These are phyloP conservation scores for Solanum pimpinellifolium DNA, from an alignment of 257 asterid genomes.

Conservation along the genomic window DNA sequence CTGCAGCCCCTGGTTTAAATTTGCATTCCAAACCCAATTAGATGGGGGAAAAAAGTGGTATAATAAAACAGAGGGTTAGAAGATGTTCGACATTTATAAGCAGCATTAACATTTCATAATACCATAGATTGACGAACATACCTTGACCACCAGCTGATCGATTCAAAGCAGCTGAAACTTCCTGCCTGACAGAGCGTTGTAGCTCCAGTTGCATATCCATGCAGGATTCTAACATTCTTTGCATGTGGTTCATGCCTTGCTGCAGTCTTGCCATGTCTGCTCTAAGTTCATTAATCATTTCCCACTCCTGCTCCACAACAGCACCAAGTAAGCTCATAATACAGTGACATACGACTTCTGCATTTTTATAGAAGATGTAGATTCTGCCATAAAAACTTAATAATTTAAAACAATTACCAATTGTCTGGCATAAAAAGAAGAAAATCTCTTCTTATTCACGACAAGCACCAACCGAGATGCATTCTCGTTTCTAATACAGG, in stretches of 20 bases:
- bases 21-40: not conserved
- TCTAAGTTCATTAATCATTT: slow-evolving; percentile 68
- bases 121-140: slow-evolving; percentile 6
- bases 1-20: slow-evolving; percentile 37
- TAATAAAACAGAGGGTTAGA: not conserved
- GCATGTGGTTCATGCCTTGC: slow-evolving; percentile 96
- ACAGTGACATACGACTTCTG: not conserved
- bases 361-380: not conserved
- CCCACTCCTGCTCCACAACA: slow-evolving; percentile 59
- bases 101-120: not conserved
- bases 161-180: slow-evolving; percentile 92
- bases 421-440: not conserved
- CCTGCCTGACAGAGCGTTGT: slow-evolving; percentile 91
- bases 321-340: not conserved
- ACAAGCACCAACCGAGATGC: not conserved
- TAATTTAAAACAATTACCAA: not conserved
- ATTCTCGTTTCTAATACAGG: not conserved
- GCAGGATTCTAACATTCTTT: slow-evolving; percentile 96
- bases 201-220: slow-evolving; percentile 99
- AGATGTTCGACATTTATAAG: not conserved
- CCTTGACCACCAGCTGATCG: slow-evolving; percentile 76
- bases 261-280: slow-evolving; percentile 74
- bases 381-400: not conserved
- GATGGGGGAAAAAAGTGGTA: not conserved
- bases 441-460: not conserved